These are phyloP conservation scores for Alliaria petiolata DNA, from an alignment of 345 rosid species.

Conservation along the genomic window DNA sequence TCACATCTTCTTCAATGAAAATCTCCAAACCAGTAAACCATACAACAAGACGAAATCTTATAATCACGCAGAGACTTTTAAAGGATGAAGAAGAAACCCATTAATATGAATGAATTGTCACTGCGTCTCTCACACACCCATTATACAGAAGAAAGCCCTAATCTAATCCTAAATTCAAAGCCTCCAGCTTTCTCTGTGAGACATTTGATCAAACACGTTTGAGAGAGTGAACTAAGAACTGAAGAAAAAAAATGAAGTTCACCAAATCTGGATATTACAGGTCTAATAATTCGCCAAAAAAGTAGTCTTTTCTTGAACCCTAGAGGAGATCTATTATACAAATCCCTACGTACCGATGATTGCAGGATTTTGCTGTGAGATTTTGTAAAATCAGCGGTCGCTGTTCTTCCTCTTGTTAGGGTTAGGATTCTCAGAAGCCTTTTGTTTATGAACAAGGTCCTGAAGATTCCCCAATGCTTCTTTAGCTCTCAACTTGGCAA, in stretches of 20 bases:
- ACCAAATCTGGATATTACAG: background rate
- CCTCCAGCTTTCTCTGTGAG: slow-evolving; percentile 19
- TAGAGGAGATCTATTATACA: slow-evolving; percentile 4
- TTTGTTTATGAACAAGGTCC: slow-evolving; percentile 13
- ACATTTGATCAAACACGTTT: slow-evolving; percentile 9
- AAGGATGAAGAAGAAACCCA: slow-evolving; percentile 6
- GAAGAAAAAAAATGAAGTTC: background rate
- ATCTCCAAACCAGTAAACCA: slow-evolving; percentile 3
- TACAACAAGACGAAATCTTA: slow-evolving; percentile 6
- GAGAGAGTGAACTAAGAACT: slow-evolving; percentile 6
- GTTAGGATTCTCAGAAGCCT: background rate
- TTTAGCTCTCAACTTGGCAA: slow-evolving; percentile 44
- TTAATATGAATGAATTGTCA: slow-evolving; percentile 6
- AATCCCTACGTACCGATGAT: slow-evolving; percentile 8
- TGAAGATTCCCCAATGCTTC: slow-evolving; percentile 45
- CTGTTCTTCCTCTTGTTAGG: slow-evolving; percentile 24
- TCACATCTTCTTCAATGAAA: background rate
- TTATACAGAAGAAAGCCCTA: slow-evolving; percentile 13
- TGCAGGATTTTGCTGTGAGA: background rate
- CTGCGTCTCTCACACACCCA: slow-evolving; percentile 11
- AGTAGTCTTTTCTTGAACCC: slow-evolving; percentile 18
- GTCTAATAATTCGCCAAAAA: background rate
- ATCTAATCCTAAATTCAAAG: slow-evolving; percentile 13
- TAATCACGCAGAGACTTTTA: background rate
- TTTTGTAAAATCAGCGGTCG: slow-evolving; percentile 7